Evolutionary conservation across 2,329 filamentous ascomycete species (phyloP).

Genomic region (Neofusicoccum parvum): DNA sequence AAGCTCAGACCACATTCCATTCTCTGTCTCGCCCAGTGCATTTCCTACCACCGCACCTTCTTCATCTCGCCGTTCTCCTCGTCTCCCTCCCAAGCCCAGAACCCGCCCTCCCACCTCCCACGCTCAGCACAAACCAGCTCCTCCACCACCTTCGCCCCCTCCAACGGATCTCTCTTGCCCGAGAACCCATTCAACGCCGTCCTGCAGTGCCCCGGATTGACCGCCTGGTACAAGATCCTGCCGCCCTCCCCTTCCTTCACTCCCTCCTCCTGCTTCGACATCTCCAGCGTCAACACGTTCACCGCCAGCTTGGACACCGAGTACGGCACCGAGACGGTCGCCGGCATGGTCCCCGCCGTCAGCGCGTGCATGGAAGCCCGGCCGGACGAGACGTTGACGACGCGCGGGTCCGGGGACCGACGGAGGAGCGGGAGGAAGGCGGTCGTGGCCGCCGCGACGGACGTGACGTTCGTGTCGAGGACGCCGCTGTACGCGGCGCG

Average conservation of each 20-base stretch:
- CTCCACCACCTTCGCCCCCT: too few relatives aligned
- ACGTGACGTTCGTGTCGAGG: too few relatives aligned
- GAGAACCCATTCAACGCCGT: conserved; percentile 30
- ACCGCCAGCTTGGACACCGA: conserved; percentile 28
- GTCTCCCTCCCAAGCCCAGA: conserved; percentile 25
- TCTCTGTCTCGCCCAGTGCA: too few relatives aligned
- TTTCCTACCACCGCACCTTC: conserved; percentile 21
- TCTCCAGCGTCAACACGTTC: conserved; percentile 29
- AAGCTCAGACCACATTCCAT: too few relatives aligned
- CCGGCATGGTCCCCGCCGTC: conserved; percentile 31
- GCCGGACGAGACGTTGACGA: conserved; percentile 41
- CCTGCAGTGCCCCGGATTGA: conserved; percentile 29
- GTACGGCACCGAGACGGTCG: conserved; percentile 30
- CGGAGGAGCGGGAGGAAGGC: too few relatives aligned
- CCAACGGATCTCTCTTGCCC: too few relatives aligned
- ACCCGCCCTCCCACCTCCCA: conserved; percentile 24
- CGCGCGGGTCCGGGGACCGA: background rate
- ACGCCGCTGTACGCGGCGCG: too few relatives aligned
- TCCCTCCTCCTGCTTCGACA: conserved; percentile 22
- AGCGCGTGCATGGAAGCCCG: conserved; percentile 31
- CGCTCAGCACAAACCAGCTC: background rate
- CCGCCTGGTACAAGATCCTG: conserved; percentile 24
- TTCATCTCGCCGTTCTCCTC: conserved; percentile 22
- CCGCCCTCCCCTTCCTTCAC: background rate
- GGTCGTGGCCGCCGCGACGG: too few relatives aligned